phyloP scores from a whole-genome alignment of 257 asterid species.

The Scutellaria barbata region DNA sequence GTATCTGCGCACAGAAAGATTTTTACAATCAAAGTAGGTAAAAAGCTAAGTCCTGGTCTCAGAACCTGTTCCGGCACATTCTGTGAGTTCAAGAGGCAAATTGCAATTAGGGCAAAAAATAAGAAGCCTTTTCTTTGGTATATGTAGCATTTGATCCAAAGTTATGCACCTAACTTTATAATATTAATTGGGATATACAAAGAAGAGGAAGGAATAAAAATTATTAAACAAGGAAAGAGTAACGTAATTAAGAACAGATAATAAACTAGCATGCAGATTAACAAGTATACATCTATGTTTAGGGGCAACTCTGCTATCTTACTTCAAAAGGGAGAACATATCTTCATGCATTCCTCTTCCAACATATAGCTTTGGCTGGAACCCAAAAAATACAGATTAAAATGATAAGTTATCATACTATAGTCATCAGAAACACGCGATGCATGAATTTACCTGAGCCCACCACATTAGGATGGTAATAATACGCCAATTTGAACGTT shows the following conservation, averaged over 20 bases:
- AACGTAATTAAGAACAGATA: constrained; percentile 2
- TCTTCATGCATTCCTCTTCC: constrained; percentile 99
- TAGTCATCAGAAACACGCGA: constrained; percentile 23
- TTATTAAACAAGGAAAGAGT: neutral
- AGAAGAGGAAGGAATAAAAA: constrained; percentile 14
- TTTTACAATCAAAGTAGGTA: neutral
- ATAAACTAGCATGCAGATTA: constrained; percentile 26
- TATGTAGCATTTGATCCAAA: neutral
- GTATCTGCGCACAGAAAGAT: constrained; percentile 59
- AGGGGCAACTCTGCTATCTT: constrained; percentile 41
- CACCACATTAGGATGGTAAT: constrained; percentile 84
- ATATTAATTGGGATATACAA: neutral
- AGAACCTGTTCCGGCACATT: constrained; percentile 27
- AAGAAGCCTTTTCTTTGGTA: neutral
- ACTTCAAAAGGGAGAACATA: constrained; percentile 86
- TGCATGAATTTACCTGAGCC: constrained; percentile 73
- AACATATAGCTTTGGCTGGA: constrained; percentile 93
- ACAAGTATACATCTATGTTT: neutral
- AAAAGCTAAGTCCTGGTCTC: constrained; percentile 24
- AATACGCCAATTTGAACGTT: constrained; percentile 82
- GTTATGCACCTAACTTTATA: neutral
- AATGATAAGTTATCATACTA: constrained; percentile 29
- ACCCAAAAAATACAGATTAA: constrained; percentile 30
- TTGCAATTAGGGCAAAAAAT: constrained; percentile 5
- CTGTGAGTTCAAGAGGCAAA: constrained; percentile 10